Evolutionary conservation across 2,329 filamentous ascomycete genomes (phyloP), one percentile per base, ranked within the genome.

Genomic region (Hirsutella minnesotensis): DNA sequence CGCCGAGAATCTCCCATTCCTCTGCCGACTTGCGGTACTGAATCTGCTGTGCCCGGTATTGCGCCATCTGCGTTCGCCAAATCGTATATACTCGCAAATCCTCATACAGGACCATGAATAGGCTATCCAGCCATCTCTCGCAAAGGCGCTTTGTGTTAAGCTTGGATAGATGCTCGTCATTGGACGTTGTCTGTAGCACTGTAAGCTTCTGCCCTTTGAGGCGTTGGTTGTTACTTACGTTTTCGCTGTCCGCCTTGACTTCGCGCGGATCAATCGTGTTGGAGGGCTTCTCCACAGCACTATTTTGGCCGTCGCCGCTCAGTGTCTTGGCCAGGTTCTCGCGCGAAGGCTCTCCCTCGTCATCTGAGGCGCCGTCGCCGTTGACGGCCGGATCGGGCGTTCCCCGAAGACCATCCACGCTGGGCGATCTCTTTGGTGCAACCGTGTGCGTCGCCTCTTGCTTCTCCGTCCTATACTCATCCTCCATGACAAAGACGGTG

Each of bases 81-180:
- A 98, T 98, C 12, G 92, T 98, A 69, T 98, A 98, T 38, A 98
- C 90, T 40, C 92, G 86, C 16, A 98, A 75, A 57, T 98, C 92
- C 62, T 98, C 92, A 61, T 98, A 98, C 3, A 98, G 74, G 0
- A 96, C 92, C 92, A 98, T 98, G 68, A 98, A 98, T 19, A 98
- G 74, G 55, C 94, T 96, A 64, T 98, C 92, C 3, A 98, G 75
- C 92, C 92, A 98, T 52, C 92, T 81, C 64, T 98, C 92, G 57
- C 92, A 98, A 1, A 98, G 77, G 1, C 92, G 83, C 68, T 98
- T 98, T 64, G 95, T 95, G 60, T 94, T 92, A 58, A 98, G 87
- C 53, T 90, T 86, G 7, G 88, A 89, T 52, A 94, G 84, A 51
- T 85, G 74, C 44, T 82, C 76, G 50, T 87, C 80, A 5, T 77